phyloP scores from a whole-genome alignment of 129 eudicot species.

The Helichrysum umbraculigerum region DNA sequence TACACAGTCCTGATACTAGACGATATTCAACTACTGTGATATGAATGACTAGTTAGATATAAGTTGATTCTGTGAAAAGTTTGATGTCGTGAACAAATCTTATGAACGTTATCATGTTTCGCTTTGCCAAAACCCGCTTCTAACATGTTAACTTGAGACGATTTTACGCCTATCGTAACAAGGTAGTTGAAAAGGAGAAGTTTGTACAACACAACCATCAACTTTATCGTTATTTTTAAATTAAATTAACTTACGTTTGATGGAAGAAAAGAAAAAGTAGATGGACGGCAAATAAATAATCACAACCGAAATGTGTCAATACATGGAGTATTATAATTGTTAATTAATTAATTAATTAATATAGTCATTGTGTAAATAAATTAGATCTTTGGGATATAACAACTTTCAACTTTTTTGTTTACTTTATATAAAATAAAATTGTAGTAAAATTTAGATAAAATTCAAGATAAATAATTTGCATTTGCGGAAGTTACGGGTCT shows the following conservation, averaged over 20 bases:
- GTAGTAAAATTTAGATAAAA: background rate
- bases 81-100: too few species aligned
- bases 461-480: background rate
- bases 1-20: too few species aligned
- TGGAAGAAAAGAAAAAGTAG: slow-evolving; percentile 13
- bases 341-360: too few species aligned
- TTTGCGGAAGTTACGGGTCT: slow-evolving; percentile 38
- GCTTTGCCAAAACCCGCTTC: background rate
- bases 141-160: background rate
- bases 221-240: background rate
- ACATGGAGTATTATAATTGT: too few species aligned
- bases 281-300: slow-evolving; percentile 14
- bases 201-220: slow-evolving; percentile 3
- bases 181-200: background rate
- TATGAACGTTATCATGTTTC: too few species aligned
- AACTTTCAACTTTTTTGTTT: background rate
- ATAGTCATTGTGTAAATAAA: background rate
- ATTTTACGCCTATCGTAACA: background rate
- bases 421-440: background rate
- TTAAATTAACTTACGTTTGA: background rate
- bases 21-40: too few species aligned
- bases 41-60: too few species aligned
- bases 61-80: too few species aligned
- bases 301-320: background rate
- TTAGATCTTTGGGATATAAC: background rate